Base-by-base conservation (phyloP, 306 rosid genomes). In the Neltuma alba region DNA sequence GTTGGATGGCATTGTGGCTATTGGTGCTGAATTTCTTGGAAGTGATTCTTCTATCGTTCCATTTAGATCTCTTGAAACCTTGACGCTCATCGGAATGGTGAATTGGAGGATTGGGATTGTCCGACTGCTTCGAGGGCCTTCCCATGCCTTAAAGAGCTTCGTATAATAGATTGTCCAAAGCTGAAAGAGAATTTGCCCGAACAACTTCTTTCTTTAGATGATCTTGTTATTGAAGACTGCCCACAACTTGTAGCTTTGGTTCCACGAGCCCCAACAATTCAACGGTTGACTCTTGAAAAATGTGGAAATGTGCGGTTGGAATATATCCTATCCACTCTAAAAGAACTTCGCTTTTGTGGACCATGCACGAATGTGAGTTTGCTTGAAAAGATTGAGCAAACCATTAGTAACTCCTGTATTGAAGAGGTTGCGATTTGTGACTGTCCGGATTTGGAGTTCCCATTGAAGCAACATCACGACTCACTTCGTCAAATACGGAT, bases 41-140 rank as follows among this genome's bases (percentile, higher is more conserved):
- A 44, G 47, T 21, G 52, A 48, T 5, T 48, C 42, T 1, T 20
- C 30, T 8, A 6, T 2, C 6, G 10, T 14, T 34, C 1, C 66
- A 0, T 79, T 47, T 62, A 16, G 65, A 71, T 72, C 50, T 21
- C 54, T 79, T 3, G 42, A 71, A 61, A 6, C 18, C 40, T 23
- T 79, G 58, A 37, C 14, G 15, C 37, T 79, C 4, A 4, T 15
- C 2, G 11, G 34, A 1, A 71, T 79, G 83, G 20, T 3, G 18
- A 38, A 20, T 5, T 72, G 72, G 41, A 60, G 41, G 27, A 60
- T 71, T 79, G 83, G 83, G 76, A 71, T 11, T 70, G 74, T 16
- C 9, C 20, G 16, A 38, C 1, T 38, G 30, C 4, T 15, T 65
- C 18, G 5, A 36, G 50, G 12, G 70, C 58, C 21, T 79, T 79